Evolutionary conservation across 768 basidiomycete genomes (phyloP), one percentile per base, ranked within the genome.

Genomic region (Tricholoma matsutake): DNA sequence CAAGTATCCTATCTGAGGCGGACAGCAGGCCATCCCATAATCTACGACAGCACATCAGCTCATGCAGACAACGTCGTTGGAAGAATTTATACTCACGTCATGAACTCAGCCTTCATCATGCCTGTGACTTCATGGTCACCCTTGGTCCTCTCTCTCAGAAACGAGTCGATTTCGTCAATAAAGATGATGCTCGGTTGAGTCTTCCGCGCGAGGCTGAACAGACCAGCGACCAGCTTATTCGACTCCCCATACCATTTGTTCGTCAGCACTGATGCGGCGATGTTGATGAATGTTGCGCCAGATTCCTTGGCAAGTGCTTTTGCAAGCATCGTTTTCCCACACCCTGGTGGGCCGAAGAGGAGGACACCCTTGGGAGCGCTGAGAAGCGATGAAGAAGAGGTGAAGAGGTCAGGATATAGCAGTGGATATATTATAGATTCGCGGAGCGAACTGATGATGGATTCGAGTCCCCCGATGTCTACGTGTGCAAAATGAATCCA

Each of bases 291-390:
- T 0, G 95, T 96, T 6, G 97, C 97, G 16, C 94, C 92, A 2
- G 91, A 94, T 78, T 99, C 96, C 72, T 96, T 97, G 11, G 97
- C 97, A 7, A 99, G 83, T 1, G 96, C 96, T 72, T 96, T 96
- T 1, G 97, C 97, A n/a, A 99, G 83, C 94, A 99, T 96, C 1
- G 97, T 98, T 79, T 99, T 99, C 25, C 97, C 97, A 65, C 97
- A 99, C 6, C 97, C 96, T 1, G 97, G 97, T 43, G 96, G 97
- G 0, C 97, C 97, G 67, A 92, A 96, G 18, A 99, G 83, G 16
- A 98, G 82, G 8, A 98, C 96, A 11, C 97, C 97, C 72, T 98
- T 98, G 0, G 97, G 97, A 4, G 97, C 93, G 5, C 86, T 85
- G 62, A 97, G 84, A 20, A 98, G 84, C 13, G 88, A 82, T 0